Base-by-base conservation (phyloP, 352 stramenopile genomes). In the Globisporangium cylindrosporum region DNA sequence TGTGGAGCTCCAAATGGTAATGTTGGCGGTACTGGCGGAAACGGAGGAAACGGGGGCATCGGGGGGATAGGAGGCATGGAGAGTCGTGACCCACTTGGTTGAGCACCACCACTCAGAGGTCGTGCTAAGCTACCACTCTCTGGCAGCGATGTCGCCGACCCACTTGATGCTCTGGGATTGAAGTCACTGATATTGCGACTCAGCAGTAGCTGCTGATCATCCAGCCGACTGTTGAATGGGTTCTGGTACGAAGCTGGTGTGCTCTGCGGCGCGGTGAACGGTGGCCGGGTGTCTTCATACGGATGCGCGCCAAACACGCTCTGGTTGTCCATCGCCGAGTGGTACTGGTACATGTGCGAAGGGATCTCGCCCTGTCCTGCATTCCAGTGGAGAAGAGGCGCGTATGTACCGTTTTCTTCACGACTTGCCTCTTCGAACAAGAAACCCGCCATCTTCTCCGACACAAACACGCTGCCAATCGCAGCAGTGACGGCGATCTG, bases 401-500 rank as follows among this genome's bases (percentile, higher is more conserved):
- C 75, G 7, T 72, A 73, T 49, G 58, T 56, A 2, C 62, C 72
- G 2, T 72, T 48, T 1, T 56, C 59, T 20, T 66, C 59, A 8
- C 55, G 57, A 2, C 1, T 64, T 22, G 67, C 63, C 43, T 64
- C 72, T 25, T 68, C 64, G 53, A 92, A 92, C 9, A 90, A 32
- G 41, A 83, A 69, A 6, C 62, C 41, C 2, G 76, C 68, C 20
- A 86, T 70, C 59, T 79, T 86, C n/a, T 75, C 69, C 3, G 83
- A 92, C 25, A 90, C 72, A 53, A 70, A 80, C 32, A 89, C 59
- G 29, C 75, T 73, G 1, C 64, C 70, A n/a, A 63, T 56, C 0
- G 81, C 78, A 7, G 83, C 75, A 0, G 78, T 82, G 20, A 87
- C 72, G 0, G 80, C 70, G 18, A 89, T 70, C 58, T 92, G 83